Evolutionary conservation across 148 eudicot genomes (phyloP), one percentile per base, ranked within the genome.

Genomic region (Suaeda aralocaspica): DNA sequence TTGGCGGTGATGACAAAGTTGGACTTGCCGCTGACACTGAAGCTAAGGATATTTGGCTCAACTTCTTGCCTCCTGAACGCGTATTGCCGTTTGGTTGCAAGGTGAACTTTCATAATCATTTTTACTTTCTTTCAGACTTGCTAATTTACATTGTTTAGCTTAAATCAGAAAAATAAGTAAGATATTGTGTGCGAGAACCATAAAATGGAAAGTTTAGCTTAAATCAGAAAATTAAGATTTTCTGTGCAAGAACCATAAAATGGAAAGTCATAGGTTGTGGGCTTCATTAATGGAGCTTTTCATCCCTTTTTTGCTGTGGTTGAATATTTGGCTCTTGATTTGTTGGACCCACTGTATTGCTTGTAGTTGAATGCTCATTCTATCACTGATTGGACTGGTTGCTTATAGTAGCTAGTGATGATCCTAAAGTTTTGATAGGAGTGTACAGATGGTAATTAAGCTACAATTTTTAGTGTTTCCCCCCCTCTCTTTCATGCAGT

Each of bases 1-100:
- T 94, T 84, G 99, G 97, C 25, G 99, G 99, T 29, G 96, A 94
- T 77, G 93, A 87, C 74, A 88, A 86, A 71, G 80, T 86, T 74
- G 96, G 93, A 44, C 97, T 94, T 78, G 85, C 81, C 56, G 80
- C 99, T 69, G 99, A 94, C 76, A 58, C 52, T 18, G 99, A 94
- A 79, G 99, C 99, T 22, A 89, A 81, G 73, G 88, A 82, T 66
- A 73, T 86, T 26, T 94, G 99, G 99, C 93, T 94, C 64, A 83
- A 86, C 13, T 83, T 82, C 78, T 82, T 94, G 75, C 97, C 99
- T 33, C 60, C 84, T 34, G 81, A 59, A 58, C 92, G 88, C 53
- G 99, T 94, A 1, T 77, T 94, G 74, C 99, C 99, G 28, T 94
- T 94, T 77, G 99, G 96, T 66, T 87, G 93, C 79, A 94, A 94